phyloP scores from a whole-genome alignment of 352 stramenopile species.

The Phytophthora brassicae region DNA sequence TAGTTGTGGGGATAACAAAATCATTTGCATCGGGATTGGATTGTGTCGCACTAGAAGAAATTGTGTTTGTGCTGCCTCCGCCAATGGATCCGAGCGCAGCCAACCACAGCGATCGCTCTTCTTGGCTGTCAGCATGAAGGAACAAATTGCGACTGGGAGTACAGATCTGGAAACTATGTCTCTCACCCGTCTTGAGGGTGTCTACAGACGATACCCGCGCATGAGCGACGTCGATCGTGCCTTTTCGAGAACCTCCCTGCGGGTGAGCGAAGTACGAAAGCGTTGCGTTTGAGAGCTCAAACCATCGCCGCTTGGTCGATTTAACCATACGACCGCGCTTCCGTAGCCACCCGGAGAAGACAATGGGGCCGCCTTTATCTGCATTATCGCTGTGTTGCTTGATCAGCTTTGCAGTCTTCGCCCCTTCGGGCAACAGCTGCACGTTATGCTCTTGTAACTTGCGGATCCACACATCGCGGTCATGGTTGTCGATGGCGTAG shows the following conservation, averaged over 20 bases:
- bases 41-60: conserved; percentile 16
- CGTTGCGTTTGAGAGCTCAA: conserved; percentile 68
- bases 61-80: conserved; percentile 29
- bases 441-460: conserved; percentile 76
- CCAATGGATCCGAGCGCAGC: conserved; percentile 67
- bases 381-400: conserved; percentile 53
- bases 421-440: conserved; percentile 52
- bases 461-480: conserved; percentile 84
- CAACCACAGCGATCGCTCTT: conserved; percentile 81
- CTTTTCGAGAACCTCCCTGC: conserved; percentile 73
- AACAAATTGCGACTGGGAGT: conserved; percentile 60
- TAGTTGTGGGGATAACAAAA: conserved; percentile 31
- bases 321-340: conserved; percentile 86
- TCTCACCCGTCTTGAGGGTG: conserved; percentile 80
- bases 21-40: conserved; percentile 27
- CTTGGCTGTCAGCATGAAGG: conserved; percentile 84
- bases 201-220: conserved; percentile 65
- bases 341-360: conserved; percentile 82
- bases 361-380: conserved; percentile 50
- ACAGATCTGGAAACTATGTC: conserved; percentile 78
- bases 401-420: conserved; percentile 58
- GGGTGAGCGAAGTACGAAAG: conserved; percentile 82
- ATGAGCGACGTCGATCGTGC: conserved; percentile 60
- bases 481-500: conserved; percentile 73
- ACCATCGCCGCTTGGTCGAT: conserved; percentile 86